phyloP scores from a whole-genome alignment of 805 yeast genomes.

The Lipomyces kockii region DNA sequence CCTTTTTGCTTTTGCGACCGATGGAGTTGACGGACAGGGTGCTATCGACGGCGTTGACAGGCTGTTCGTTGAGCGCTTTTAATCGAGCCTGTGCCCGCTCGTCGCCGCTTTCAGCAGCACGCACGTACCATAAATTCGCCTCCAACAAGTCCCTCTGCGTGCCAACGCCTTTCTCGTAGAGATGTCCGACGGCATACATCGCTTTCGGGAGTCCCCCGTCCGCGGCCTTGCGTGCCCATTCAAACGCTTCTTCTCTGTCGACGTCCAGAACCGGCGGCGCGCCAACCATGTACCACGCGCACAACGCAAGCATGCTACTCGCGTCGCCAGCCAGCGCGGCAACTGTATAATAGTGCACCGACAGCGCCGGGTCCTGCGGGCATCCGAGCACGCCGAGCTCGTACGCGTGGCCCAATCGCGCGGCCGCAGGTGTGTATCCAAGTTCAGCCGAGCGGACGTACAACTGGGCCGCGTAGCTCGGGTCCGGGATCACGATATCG shows the following conservation, averaged over 20 bases:
- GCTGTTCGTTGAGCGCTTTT: slow-evolving; percentile 14
- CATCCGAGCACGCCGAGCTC: slow-evolving; percentile 73
- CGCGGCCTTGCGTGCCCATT: slow-evolving; percentile 93
- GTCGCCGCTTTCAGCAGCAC: slow-evolving; percentile 69
- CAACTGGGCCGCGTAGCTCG: slow-evolving; percentile 80
- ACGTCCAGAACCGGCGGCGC: slow-evolving; percentile 78
- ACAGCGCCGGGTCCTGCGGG: slow-evolving; percentile 77
- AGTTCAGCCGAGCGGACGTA: slow-evolving; percentile 87
- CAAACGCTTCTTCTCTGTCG: slow-evolving; percentile 85
- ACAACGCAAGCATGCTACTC: slow-evolving; percentile 86
- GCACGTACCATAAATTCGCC: slow-evolving; percentile 75
- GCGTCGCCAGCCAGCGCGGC: slow-evolving; percentile 91
- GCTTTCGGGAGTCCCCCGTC: slow-evolving; percentile 75
- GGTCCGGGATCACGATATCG: slow-evolving; percentile 85
- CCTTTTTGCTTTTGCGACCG: background rate
- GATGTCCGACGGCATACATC: slow-evolving; percentile 81
- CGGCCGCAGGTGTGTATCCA: slow-evolving; percentile 81
- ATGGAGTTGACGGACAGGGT: background rate
- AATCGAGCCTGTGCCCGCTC: slow-evolving; percentile 52
- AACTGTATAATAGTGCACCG: slow-evolving; percentile 89
- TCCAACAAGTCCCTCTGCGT: slow-evolving; percentile 61
- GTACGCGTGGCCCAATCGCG: slow-evolving; percentile 78
- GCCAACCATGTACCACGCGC: slow-evolving; percentile 97
- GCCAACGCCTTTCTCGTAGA: slow-evolving; percentile 87
- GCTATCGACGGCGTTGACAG: slow-evolving; percentile 9